These are phyloP conservation scores for Parastagonospora nodorum DNA, from an alignment of 2,329 filamentous ascomycete genomes.

Conservation along the genomic window DNA sequence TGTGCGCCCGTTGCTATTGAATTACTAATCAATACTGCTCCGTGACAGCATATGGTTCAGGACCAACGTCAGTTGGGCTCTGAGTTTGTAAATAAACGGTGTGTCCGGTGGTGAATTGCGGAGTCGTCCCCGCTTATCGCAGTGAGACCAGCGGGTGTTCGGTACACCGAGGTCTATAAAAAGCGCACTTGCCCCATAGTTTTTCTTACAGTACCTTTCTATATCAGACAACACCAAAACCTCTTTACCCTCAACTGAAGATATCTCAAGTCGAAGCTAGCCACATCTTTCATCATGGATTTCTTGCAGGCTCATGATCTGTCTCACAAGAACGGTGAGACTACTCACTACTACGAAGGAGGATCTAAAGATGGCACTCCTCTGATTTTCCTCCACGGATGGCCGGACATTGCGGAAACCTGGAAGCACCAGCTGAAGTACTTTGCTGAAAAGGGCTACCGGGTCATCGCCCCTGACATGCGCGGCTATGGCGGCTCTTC, in stretches of 20 bases:
- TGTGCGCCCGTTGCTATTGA: no score
- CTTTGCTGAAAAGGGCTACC: conserved; percentile 37
- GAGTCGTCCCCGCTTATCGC: no score
- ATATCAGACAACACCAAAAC: neutral
- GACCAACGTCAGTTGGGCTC: no score
- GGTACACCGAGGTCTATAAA: no score
- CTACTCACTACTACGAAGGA: conserved; percentile 31
- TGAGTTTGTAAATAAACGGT: no score
- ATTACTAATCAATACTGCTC: no score
- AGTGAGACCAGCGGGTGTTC: no score
- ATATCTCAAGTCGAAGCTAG: no score
- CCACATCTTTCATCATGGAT: conserved; percentile 12
- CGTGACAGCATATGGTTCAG: no score
- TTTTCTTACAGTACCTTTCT: no score
- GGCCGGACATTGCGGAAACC: conserved; percentile 43
- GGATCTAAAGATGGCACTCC: conserved; percentile 25
- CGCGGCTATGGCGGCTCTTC: conserved; percentile 45
- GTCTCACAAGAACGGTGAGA: conserved; percentile 25
- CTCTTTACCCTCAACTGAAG: neutral
- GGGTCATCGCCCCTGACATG: conserved; percentile 34
- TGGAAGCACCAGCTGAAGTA: conserved; percentile 44
- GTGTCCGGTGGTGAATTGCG: no score
- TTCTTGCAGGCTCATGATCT: conserved; percentile 18
- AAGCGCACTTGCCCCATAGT: no score
- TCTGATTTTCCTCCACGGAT: conserved; percentile 37